Evolutionary conservation across 2,329 filamentous ascomycete species (phyloP), one percentile per base, ranked within the genome.

Genomic region (Xenosphaeropsis pyriputrescens): DNA sequence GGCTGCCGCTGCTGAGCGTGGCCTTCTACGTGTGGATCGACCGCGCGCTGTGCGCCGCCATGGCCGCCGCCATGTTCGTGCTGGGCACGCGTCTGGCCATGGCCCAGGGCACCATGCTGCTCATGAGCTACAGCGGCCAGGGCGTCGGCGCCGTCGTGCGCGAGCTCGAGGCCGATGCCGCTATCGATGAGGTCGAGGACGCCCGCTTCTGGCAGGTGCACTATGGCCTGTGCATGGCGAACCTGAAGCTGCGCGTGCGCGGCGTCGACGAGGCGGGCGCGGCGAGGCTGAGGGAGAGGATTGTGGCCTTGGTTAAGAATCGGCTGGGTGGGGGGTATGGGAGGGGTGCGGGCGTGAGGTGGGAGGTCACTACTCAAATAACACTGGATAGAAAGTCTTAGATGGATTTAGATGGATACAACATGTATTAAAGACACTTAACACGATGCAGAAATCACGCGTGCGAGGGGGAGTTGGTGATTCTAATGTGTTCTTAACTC

Each of bases 181-280:
- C 72, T 39, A 76, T 96, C 18, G 71, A 72, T 33, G 70, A 71
- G 1, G 76, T 98, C 34, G 85, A 95, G 41, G 88, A 95, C 52
- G 89, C 88, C 2, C 79, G 86, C 54, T 94, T 98, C 58, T 98
- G 91, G 91, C 91, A 98, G 63, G 91, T 95, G 12, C 91, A 98
- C 59, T 95, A 96, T 56, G 88, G 89, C 2, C 67, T 96, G 31
- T 93, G 86, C 53, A 93, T 96, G 81, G 91, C 91, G 7, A 95
- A 93, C 54, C 58, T 98, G 47, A 93, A 85, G 57, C 60, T 98
- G 15, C 72, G 78, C 41, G 72, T 94, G 18, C 56, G 62, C 4
- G 79, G 78, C 4, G 64, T 59, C 34, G 77, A 82, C 32, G 85
- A 91, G 43, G 73, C 79, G 12, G 72, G 78, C 5, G 63, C 93